Evolutionary conservation across 306 rosid genomes (phyloP).

Genomic region (peach (Prunus persica)): Prunus_persica_NCBIv2 NC_034009.1:36164501-36165000

Average conservation of each 20-base stretch:
- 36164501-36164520: not conserved
- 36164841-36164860: slow-evolving; percentile 7
- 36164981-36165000: slow-evolving; percentile 39
- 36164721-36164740: not conserved
- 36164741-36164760: not conserved
- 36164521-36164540: not conserved
- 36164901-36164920: slow-evolving; percentile 64
- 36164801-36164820: not conserved
- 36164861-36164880: slow-evolving; percentile 32
- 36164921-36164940: slow-evolving; percentile 77
- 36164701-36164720: too few species aligned
- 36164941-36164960: slow-evolving; percentile 69
- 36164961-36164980: slow-evolving; percentile 64
- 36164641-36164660: too few species aligned
- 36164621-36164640: too few species aligned
- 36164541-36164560: not conserved
- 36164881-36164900: slow-evolving; percentile 31
- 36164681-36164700: too few species aligned
- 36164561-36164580: not conserved
- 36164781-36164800: not conserved
- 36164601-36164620: too few species aligned
- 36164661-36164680: too few species aligned
- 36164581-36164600: too few species aligned
- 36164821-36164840: not conserved
- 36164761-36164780: not conserved